These are phyloP conservation scores for Leersia perrieri DNA, from an alignment of 176 grass and related monocot genomes.

Conservation along the genomic window DNA sequence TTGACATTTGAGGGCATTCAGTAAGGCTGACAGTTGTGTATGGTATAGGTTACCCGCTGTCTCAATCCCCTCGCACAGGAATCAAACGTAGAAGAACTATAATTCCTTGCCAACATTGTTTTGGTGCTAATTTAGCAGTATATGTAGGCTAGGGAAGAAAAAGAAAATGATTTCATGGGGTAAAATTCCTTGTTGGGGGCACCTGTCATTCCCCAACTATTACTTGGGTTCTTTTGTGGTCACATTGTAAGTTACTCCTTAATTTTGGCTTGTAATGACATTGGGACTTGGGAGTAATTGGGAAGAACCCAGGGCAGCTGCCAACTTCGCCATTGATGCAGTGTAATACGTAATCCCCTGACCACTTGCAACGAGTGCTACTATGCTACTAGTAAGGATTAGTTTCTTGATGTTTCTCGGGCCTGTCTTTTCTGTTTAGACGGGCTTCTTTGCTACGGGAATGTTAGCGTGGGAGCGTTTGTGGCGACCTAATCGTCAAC, in stretches of 20 bases:
- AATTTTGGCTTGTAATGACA: neutral
- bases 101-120: constrained; percentile 5
- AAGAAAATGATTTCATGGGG: neutral
- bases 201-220: neutral
- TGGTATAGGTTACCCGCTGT: constrained; percentile 27
- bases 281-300: neutral
- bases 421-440: neutral
- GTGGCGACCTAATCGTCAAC: too few relatives aligned
- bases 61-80: neutral
- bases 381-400: too few relatives aligned
- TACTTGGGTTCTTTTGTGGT: neutral
- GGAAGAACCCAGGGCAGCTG: neutral
- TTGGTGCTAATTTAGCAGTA: constrained; percentile 18
- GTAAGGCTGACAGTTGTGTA: constrained; percentile 24
- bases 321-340: neutral
- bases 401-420: too few relatives aligned
- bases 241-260: neutral
- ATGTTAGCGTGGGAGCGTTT: too few relatives aligned
- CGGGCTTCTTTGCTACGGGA: neutral
- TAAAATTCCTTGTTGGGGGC: neutral
- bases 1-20: constrained; percentile 62
- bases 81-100: constrained; percentile 1
- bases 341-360: neutral
- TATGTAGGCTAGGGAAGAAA: constrained; percentile 18
- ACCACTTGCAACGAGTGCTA: neutral